Conservation (phyloP, 805 yeast species). For the Priceomyces haplophilus region DNA sequence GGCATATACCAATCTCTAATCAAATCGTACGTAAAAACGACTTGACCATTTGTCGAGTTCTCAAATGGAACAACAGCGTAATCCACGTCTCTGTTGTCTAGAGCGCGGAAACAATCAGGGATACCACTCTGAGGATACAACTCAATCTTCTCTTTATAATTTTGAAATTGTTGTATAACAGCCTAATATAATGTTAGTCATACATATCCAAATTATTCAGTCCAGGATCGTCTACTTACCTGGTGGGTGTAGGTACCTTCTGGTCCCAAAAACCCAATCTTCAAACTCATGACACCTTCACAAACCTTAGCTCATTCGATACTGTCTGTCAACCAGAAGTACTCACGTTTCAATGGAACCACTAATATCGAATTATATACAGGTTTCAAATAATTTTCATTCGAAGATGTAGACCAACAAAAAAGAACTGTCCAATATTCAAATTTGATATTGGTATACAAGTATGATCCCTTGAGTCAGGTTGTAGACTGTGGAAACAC, state of each 20-base stretch:
- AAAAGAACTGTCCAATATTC: too few relatives aligned
- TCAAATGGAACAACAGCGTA: conserved; percentile 86
- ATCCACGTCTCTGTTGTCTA: conserved; percentile 47
- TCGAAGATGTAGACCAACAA: too few relatives aligned
- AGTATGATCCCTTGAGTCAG: too few relatives aligned
- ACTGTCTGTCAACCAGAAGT: too few relatives aligned
- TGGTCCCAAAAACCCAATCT: conserved; percentile 83
- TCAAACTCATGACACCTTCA: conserved; percentile 16
- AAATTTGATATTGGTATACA: too few relatives aligned
- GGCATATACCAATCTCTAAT: conserved; percentile 62
- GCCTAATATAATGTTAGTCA: conserved; percentile 23
- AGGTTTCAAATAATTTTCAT: too few relatives aligned
- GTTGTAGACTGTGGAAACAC: too few relatives aligned
- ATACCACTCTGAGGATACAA: conserved; percentile 42
- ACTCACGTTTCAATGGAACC: too few relatives aligned
- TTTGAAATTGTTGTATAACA: conserved; percentile 50
- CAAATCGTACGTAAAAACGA: conserved; percentile 78
- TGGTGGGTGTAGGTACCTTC: conserved; percentile 91
- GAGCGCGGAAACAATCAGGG: conserved; percentile 59
- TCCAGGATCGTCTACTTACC: conserved; percentile 33
- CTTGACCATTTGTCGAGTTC: conserved; percentile 94
- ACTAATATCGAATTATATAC: too few relatives aligned
- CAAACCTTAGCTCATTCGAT: too few relatives aligned
- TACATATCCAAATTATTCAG: not conserved
- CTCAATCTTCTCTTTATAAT: conserved; percentile 25